Conservation (phyloP, 2,329 filamentous ascomycete genomes). For the Sarocladium oryzae region DNA sequence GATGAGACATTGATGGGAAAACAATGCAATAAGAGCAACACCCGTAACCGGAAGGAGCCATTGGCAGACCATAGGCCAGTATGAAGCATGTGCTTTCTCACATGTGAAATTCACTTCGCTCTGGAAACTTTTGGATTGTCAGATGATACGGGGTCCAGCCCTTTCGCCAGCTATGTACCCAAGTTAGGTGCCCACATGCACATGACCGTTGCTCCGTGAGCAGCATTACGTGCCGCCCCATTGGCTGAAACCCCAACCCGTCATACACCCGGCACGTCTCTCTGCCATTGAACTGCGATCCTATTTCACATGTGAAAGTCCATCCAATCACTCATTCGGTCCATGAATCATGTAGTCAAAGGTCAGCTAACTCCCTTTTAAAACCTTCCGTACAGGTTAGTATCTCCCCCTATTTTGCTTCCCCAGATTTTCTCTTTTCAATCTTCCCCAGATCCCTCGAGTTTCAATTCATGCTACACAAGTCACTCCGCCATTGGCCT, state of each 20-base stretch:
- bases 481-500: too few relatives aligned
- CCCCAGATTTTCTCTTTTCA: not conserved
- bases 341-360: slow-evolving; percentile 1
- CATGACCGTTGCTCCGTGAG: slow-evolving; percentile 10
- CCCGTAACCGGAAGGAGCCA: not conserved
- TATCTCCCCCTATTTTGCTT: not conserved
- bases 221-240: slow-evolving; percentile 6
- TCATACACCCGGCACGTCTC: too few relatives aligned
- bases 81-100: not conserved
- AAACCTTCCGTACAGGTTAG: not conserved
- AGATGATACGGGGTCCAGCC: too few relatives aligned
- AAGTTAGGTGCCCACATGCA: too few relatives aligned
- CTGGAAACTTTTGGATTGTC: too few relatives aligned
- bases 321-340: not conserved
- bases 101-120: slow-evolving; percentile 1
- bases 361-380: not conserved
- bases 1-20: not conserved
- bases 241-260: slow-evolving; percentile 5
- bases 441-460: not conserved
- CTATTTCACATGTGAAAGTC: slow-evolving; percentile 6
- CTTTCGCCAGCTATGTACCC: too few relatives aligned
- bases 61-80: too few relatives aligned
- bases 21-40: not conserved
- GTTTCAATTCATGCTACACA: not conserved
- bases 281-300: not conserved